phyloP scores from a whole-genome alignment of 148 eudicot species.

The Cornus suecica region DNA sequence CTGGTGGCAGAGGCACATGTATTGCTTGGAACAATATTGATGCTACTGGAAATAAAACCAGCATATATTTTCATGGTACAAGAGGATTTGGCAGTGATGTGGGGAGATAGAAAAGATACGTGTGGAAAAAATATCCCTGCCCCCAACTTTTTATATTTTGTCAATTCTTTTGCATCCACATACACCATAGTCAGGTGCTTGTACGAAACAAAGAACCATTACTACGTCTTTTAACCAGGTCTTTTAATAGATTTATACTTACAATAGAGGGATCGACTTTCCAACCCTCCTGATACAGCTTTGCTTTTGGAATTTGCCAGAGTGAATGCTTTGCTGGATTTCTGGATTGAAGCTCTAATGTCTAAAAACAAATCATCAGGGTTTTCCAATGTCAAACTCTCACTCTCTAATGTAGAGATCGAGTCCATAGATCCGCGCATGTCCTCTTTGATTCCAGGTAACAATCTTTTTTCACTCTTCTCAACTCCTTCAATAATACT shows the following conservation, averaged over 20 bases:
- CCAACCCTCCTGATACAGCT: constrained; percentile 23
- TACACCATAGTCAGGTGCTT: background rate
- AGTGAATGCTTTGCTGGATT: constrained; percentile 45
- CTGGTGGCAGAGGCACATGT: background rate
- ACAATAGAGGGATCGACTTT: constrained; percentile 32
- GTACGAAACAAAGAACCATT: background rate
- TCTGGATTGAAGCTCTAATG: constrained; percentile 97
- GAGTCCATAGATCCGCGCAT: constrained; percentile 74
- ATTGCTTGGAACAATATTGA: background rate
- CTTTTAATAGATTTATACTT: constrained; percentile 25
- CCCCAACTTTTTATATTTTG: background rate
- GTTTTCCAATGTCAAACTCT: constrained; percentile 64
- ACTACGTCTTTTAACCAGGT: background rate
- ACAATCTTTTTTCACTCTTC: constrained; percentile 29
- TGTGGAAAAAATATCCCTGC: background rate
- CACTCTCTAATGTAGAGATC: constrained; percentile 73
- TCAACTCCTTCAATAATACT: constrained; percentile 69
- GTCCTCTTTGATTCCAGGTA: constrained; percentile 88
- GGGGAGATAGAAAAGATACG: background rate
- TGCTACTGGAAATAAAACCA: background rate
- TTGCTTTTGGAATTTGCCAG: constrained; percentile 18
- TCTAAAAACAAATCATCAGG: constrained; percentile 85
- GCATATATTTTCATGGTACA: background rate
- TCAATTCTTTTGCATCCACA: background rate
- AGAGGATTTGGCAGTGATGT: background rate